phyloP scores from a whole-genome alignment of 768 basidiomycete genomes.

The Roridomyces roridus region DNA sequence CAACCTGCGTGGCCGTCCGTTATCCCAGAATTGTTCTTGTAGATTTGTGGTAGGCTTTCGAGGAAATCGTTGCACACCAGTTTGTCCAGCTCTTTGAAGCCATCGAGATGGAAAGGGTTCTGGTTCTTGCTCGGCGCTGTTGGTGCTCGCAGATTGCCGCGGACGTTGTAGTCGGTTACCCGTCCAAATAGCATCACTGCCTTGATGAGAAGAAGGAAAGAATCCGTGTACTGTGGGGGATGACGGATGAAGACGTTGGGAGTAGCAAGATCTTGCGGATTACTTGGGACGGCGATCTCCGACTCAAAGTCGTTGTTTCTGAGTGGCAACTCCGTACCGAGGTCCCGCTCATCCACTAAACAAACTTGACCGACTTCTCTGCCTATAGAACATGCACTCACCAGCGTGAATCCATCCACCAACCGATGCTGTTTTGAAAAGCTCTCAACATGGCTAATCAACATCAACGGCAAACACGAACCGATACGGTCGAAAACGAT shows the following conservation, averaged over 20 bases:
- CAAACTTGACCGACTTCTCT: background rate
- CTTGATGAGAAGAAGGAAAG: slow-evolving; percentile 83
- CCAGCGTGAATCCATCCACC: slow-evolving; percentile 85
- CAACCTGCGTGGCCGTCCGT: slow-evolving; percentile 63
- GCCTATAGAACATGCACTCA: background rate
- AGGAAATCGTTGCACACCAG: slow-evolving; percentile 73
- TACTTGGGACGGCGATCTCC: slow-evolving; percentile 68
- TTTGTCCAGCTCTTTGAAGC: slow-evolving; percentile 73
- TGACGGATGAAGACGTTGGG: slow-evolving; percentile 73
- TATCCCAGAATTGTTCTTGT: slow-evolving; percentile 67
- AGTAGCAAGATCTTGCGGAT: slow-evolving; percentile 75
- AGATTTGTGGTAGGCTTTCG: slow-evolving; percentile 70
- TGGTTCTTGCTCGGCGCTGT: slow-evolving; percentile 73
- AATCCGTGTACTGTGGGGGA: slow-evolving; percentile 79
- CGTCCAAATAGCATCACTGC: slow-evolving; percentile 84
- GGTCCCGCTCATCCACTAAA: slow-evolving; percentile 76
- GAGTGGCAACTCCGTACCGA: slow-evolving; percentile 84
- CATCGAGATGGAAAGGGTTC: slow-evolving; percentile 70
- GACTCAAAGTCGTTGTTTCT: slow-evolving; percentile 78
- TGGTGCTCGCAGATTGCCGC: slow-evolving; percentile 71
- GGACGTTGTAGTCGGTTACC: slow-evolving; percentile 86
- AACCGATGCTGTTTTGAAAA: slow-evolving; percentile 55
- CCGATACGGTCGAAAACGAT: slow-evolving; percentile 84
- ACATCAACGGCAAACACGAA: slow-evolving; percentile 31
- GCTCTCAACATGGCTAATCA: slow-evolving; percentile 13